These are phyloP conservation scores for Coemansia brasiliensis DNA, from an alignment of 192 early-diverging fungal genomes.

Conservation along the genomic window DNA sequence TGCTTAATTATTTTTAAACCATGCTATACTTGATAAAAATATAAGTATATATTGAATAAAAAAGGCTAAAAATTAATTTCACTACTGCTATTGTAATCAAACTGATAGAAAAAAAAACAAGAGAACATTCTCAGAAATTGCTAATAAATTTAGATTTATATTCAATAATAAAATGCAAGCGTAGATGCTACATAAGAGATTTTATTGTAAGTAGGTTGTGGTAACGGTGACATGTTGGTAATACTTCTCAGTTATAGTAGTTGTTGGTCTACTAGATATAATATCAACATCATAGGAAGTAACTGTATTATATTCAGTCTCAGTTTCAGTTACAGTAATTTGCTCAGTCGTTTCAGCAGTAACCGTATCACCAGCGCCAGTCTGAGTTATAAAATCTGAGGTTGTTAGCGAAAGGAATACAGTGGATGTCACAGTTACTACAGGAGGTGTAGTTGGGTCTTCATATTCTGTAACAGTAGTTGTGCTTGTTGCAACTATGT, in stretches of 20 bases:
- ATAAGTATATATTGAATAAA: background rate
- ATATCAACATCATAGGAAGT: constrained; percentile 8
- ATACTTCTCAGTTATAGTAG: constrained; percentile 1
- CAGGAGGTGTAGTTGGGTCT: constrained; percentile 1
- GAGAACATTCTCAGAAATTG: no score
- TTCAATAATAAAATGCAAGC: no score
- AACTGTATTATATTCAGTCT: background rate
- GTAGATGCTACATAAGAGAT: no score
- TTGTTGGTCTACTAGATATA: constrained; percentile 11
- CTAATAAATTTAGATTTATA: no score
- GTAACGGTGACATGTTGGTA: constrained; percentile 6
- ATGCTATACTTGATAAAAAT: no score
- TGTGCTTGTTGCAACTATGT: background rate
- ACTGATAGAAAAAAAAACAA: constrained; percentile 2
- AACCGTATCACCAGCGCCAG: background rate
- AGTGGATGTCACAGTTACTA: constrained; percentile 1
- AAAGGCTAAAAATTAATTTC: no score
- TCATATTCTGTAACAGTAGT: constrained; percentile 8
- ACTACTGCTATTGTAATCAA: background rate
- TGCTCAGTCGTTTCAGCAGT: background rate
- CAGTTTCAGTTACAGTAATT: background rate
- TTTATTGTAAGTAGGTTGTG: background rate
- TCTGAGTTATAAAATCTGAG: background rate
- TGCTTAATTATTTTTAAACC: background rate
- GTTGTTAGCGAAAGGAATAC: constrained; percentile 4